Evolutionary conservation across 1,139 yeast species (phyloP), one percentile per base, ranked within the genome.

Genomic region (Nakaseomyces kungkrabaensis): DNA sequence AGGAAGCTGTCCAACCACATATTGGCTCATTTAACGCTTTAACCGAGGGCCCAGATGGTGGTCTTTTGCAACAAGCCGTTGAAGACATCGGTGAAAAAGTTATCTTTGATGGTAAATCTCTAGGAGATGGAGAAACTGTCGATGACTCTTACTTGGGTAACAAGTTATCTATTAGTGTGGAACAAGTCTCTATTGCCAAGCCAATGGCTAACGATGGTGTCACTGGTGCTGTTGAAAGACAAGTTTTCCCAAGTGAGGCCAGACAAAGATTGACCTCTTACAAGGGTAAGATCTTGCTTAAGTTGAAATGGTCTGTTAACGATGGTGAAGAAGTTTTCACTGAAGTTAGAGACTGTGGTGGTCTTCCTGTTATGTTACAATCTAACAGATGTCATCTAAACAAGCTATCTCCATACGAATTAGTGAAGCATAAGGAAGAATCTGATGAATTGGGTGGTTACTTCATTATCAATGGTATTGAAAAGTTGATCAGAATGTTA

Each of bases 401-500:
- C 63, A 82, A 81, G 51, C 65, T 88, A 68, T 77, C 94, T 0
- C 97, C 98, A 22, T 75, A 79, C 38, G 87, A 89, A 59, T 73
- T 94, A 58, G 94, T 92, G 13, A 71, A 76, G 26, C 76, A 74
- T 52, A 84, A 84, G 65, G 99, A 92, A 70, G 98, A 94, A 68
- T 78, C 89, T 43, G 98, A 94, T 67, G 99, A 92, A 68, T 72
- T 89, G 54, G 98, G 99, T 55, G 99, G 98, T 36, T 92, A 92
- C 68, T 92, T 94, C 67, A 79, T 92, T 58, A 92, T 92, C 52
- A 92, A 92, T 66, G 99, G 98, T 74, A 89, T 90, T 60, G 99
- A 92, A 69, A 94, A 92, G 70, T 75, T 92, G 61, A 81, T 92
- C 62, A 87, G 98, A 72, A 88, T 92, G 97, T 79, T 94, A 68